Base-by-base conservation (phyloP, 805 yeast genomes). In the Lipomyces mesembrius region DNA sequence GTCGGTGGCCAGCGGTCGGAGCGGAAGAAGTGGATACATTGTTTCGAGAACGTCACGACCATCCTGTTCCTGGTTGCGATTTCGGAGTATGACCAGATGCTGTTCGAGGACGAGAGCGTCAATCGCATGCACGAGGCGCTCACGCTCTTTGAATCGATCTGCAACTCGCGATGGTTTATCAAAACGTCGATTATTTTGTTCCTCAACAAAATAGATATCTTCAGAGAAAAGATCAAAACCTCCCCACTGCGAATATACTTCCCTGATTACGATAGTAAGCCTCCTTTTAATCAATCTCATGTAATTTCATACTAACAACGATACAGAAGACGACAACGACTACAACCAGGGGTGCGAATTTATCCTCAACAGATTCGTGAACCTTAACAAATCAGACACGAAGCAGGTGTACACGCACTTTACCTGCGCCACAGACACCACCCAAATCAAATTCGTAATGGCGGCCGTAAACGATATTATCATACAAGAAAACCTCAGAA, bases 1-100 rank as follows among this genome's bases (percentile, higher is more conserved):
- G 98, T 97, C 3, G 99, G 99, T 62, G 99, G 99, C 1, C 98
- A 93, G 79, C 80, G 97, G 68, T 86, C 91, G 25, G 98, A 93
- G 77, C 83, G 98, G 68, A 87, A 89, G 73, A 93, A 93, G 77
- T 93, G 98, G 98, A 90, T 93, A 69, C 97, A 92, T 75, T 91
- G 96, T 75, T 93, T 93, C 78, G 95, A 93, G 74, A 91, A 90
- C 69, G 90, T 94, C 60, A 89, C 97, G 0, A 90, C 96, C 2
- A 89, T 96, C 0, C 77, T 94, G 51, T 95, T 92, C 77, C 97
- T 94, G 7, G 84, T 90, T 22, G 97, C 98, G 0, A 87, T 92
- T 32, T 87, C 92, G 59, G 99, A 95, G 79, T 95, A 91, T 77
- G 98, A 94, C 79, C 97, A 94, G 78, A 87, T 85, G 81, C 79